Base-by-base conservation (phyloP, 2,329 filamentous ascomycete species). In the Teratosphaeriaceae sp. region DNA sequence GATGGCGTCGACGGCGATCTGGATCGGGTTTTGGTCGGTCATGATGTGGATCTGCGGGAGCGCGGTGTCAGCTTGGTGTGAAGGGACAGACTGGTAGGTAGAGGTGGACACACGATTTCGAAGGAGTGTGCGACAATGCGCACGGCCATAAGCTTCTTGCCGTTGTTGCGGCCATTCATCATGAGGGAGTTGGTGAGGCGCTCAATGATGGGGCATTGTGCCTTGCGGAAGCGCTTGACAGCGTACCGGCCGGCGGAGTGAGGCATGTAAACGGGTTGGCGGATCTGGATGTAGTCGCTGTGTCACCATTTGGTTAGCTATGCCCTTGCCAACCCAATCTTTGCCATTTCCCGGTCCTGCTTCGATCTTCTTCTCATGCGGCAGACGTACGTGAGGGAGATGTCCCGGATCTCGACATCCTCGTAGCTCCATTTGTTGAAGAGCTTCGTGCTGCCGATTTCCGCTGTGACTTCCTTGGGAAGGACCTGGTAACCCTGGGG, bases 81-180 rank as follows among this genome's bases (percentile, higher is more conserved):
- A 18, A 19, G 18, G 12, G 13, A 45, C 38, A 29, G 37, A 40
- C n/a, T 18, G 15, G 42, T 46, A 27, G 21, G 46, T 40, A 41
- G n/a, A n/a, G n/a, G n/a, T n/a, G 39, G 55, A 85, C 87, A 73
- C 84, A 96, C 90, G 72, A 98, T 98, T 81, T 98, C 94, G 76
- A 98, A 98, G 65, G 90, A 75, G 80, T 98, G 92, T 62, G 89
- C 89, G 65, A 98, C 89, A 63, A 98, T 98, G 76, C 92, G 88
- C 73, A 97, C 90, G 69, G 92, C 94, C 89, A 94, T 96, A 70
- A 97, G 84, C 88, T 98, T 98, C 86, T 98, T 98, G 76, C 92
- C 92, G 86, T 96, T 98, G 87, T 98, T 98, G 77, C 92, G 92
- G 75, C 92, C 92, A 84, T 98, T 95, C 90, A 97, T 97, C 94